Evolutionary conservation across 345 rosid genomes (phyloP), one percentile per base, ranked within the genome.

Genomic region (Durio zibethinus): DNA sequence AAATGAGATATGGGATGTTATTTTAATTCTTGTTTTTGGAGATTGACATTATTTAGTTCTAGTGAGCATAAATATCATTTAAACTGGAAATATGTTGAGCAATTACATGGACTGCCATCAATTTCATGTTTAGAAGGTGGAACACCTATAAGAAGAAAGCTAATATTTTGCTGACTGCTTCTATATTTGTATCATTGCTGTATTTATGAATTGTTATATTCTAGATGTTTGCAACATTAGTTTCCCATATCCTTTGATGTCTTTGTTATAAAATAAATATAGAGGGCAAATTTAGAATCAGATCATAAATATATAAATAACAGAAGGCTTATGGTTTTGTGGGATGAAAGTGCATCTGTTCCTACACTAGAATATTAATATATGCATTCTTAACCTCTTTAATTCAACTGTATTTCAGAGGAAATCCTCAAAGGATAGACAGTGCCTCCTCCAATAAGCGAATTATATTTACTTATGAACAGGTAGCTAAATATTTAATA

Each of bases 391-490:
- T 75, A 63, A 75, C 43, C 56, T 62, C 21, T 75, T n/a, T 33
- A 48, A 60, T 57, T 36, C 81, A 21, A 78, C 35, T 79, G 35
- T 81, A 36, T 85, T 87, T 78, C 87, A 95, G 98, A 83, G 92
- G 90, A 82, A 95, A 95, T 81, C 98, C 98, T 74, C 99, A 95
- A 87, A 89, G 99, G 83, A 90, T 95, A 85, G 99, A 95, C 78
- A 74, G 87, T 60, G 80, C 84, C 38, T 85, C 86, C 73, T 87
- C 97, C 79, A 90, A 89, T 79, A 95, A 95, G 88, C 88, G 97
- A 64, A 90, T 93, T 78, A 85, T 88, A 83, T 90, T 90, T 84
- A 90, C 92, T 73, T 92, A 95, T 71, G 97, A 95, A 85, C 99
- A 95, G 98, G 99, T 95, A 87, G 56, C 52, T 23, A n/a, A 53